These are phyloP conservation scores for Xylariaceae sp. DNA, from an alignment of 2,329 filamentous ascomycete genomes.

Conservation along the genomic window DNA sequence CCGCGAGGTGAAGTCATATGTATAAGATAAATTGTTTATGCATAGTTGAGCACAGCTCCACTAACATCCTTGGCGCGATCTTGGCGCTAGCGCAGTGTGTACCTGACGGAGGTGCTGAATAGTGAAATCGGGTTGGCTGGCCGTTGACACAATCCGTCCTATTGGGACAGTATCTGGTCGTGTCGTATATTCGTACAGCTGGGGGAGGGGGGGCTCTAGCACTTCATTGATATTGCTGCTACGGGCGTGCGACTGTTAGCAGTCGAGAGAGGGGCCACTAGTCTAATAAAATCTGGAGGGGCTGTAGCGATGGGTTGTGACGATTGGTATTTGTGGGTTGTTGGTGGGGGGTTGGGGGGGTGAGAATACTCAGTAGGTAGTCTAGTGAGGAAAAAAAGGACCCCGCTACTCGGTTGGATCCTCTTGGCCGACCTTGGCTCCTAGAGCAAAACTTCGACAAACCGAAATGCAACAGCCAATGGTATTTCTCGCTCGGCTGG, in stretches of 20 bases:
- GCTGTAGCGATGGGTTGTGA: too few species aligned
- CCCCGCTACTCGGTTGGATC: conserved; percentile 33
- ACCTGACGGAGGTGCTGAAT: conserved; percentile 24
- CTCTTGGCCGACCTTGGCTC: conserved; percentile 16
- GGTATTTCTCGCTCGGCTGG: conserved; percentile 32
- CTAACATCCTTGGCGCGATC: conserved; percentile 23
- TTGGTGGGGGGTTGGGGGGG: too few species aligned
- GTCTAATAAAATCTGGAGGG: too few species aligned
- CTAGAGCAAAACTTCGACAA: conserved; percentile 34
- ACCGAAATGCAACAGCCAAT: conserved; percentile 34
- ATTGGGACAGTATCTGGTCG: too few species aligned
- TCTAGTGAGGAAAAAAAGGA: too few species aligned
- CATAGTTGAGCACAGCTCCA: conserved; percentile 20
- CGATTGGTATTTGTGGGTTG: too few species aligned
- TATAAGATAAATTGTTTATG: conserved; percentile 24
- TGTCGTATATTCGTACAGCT: too few species aligned
- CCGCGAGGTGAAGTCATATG: neutral
- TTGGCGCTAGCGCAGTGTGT: conserved; percentile 24
- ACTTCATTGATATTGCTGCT: too few species aligned
- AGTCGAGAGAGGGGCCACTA: too few species aligned
- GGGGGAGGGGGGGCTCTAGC: too few species aligned
- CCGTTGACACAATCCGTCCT: conserved; percentile 27
- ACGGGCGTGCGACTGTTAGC: too few species aligned
- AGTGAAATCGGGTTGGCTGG: conserved; percentile 16
- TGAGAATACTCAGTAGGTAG: too few species aligned